A percentile compares a stretch with the other conserved stretches of the same genome.
Evolutionary conservation across 805 yeast species (phyloP).

Genomic region (Ogataea ramenticola): DNA sequence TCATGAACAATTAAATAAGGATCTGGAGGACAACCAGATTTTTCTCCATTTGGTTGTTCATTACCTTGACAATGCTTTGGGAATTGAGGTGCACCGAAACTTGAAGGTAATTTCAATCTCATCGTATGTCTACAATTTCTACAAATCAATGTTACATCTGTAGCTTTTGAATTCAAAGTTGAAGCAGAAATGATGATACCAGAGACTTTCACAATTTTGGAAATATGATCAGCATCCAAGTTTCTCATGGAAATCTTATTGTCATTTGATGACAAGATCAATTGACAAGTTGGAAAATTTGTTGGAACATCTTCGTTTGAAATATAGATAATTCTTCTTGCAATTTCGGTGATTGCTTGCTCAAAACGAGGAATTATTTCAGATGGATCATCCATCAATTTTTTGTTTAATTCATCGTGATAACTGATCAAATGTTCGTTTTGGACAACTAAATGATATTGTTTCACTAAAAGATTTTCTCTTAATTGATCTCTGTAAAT

Average conservation of each 20-base stretch:
- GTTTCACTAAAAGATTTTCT: slow-evolving; percentile 73
- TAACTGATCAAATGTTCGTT: slow-evolving; percentile 80
- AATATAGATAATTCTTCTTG: slow-evolving; percentile 57
- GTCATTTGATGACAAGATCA: slow-evolving; percentile 68
- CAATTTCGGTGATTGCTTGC: slow-evolving; percentile 76
- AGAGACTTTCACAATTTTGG: slow-evolving; percentile 82
- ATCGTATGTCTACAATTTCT: slow-evolving; percentile 79
- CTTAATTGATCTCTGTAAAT: slow-evolving; percentile 86
- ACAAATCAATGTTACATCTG: slow-evolving; percentile 77
- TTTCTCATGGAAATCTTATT: slow-evolving; percentile 69
- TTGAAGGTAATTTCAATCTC: slow-evolving; percentile 51
- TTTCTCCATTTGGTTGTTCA: slow-evolving; percentile 42
- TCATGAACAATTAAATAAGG: slow-evolving; percentile 94
- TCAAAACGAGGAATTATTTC: slow-evolving; percentile 86
- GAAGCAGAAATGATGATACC: slow-evolving; percentile 93
- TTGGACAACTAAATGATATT: slow-evolving; percentile 66
- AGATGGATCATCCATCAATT: slow-evolving; percentile 76
- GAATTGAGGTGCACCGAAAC: slow-evolving; percentile 62
- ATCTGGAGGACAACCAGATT: slow-evolving; percentile 72
- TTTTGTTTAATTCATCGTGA: slow-evolving; percentile 84
- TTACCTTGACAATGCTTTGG: slow-evolving; percentile 64
- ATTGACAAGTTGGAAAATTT: slow-evolving; percentile 75
- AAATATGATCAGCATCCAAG: slow-evolving; percentile 78
- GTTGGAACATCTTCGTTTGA: slow-evolving; percentile 43
- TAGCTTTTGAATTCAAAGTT: slow-evolving; percentile 81